Evolutionary conservation across 2,329 filamentous ascomycete genomes (phyloP), one percentile per base, ranked within the genome.

Genomic region (Fusarium albosuccineum): DNA sequence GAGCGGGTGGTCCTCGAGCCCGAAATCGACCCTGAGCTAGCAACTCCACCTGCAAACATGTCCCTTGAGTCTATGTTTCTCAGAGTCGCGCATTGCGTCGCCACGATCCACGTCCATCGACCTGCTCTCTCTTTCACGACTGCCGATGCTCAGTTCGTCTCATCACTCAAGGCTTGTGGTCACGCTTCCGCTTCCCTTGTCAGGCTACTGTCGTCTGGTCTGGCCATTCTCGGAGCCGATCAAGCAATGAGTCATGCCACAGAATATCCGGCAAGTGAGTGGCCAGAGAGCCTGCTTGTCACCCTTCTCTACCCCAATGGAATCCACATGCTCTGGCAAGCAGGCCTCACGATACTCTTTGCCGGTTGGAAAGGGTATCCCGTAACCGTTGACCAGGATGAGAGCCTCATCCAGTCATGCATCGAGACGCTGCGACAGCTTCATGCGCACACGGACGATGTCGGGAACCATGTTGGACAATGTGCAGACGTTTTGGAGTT

Each of bases 271-370:
- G 5, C 27, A 2, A 26, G 6, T 3, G 16, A 45, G 30, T 51
- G 45, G 45, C 37, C 45, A 33, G 37, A 46, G 11, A 39, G 45
- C 17, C 10, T 66, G 2, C 34, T 60, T 16, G 39, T 57, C 4
- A 36, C 49, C 3, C 57, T 73, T 4, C 64, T 74, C 3, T 73
- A 72, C 8, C 72, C 72, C 3, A 70, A 67, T 17, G 67, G 72
- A n/a, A 42, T 66, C 14, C 70, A 74, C 33, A 73, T 74, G 70
- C 58, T 74, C 9, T 74, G 69, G 72, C 66, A 74, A 37, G 67
- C 68, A 13, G 71, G 71, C 2, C 39, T 74, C 8, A 73, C 68
- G 1, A 57, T 74, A 6, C 46, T 74, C 4, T 74, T 72, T 26
- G 56, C 69, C 1, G 59, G 61, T 1, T 73, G 70, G 70, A 74